These are phyloP conservation scores for Vigna angularis DNA, from an alignment of 306 rosid genomes.

Conservation along the genomic window DNA sequence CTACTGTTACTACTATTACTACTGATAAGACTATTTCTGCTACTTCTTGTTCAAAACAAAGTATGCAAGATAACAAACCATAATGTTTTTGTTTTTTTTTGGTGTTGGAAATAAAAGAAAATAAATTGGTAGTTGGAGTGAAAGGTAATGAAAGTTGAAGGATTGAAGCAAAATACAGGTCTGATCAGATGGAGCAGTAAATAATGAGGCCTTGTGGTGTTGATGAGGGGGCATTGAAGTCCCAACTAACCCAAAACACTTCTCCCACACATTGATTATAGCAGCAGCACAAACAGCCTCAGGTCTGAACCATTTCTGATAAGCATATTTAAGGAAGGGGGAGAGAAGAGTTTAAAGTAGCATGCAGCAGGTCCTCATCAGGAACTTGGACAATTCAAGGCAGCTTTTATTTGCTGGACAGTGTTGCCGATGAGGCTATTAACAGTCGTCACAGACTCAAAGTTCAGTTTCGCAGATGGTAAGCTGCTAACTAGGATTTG, in stretches of 20 bases:
- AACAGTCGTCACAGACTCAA: slow-evolving; percentile 90
- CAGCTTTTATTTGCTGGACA: slow-evolving; percentile 84
- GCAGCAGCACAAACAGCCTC: slow-evolving; percentile 46
- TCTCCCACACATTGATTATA: slow-evolving; percentile 66
- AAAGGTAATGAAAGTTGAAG: slow-evolving; percentile 61
- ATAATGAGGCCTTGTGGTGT: slow-evolving; percentile 58
- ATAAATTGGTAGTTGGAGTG: slow-evolving; percentile 63
- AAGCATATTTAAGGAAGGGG: slow-evolving; percentile 56
- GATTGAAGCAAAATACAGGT: slow-evolving; percentile 53
- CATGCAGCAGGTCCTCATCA: slow-evolving; percentile 34
- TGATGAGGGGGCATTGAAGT: slow-evolving; percentile 80
- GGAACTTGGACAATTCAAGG: slow-evolving; percentile 84
- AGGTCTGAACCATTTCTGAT: slow-evolving; percentile 54
- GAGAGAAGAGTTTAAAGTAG: slow-evolving; percentile 29
- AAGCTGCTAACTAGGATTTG: slow-evolving; percentile 85
- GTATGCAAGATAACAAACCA: neutral
- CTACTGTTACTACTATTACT: neutral
- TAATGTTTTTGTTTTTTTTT: neutral
- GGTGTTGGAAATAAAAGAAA: neutral
- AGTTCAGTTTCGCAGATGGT: slow-evolving; percentile 82
- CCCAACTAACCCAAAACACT: slow-evolving; percentile 67
- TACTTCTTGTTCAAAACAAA: neutral
- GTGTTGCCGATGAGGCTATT: slow-evolving; percentile 83
- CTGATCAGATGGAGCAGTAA: slow-evolving; percentile 62
- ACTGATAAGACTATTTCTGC: neutral